A percentile compares a stretch with the other conserved stretches of the same genome.
Conservation (phyloP, 2,329 filamentous ascomycete species). For the Epichloe amarillans region DNA sequence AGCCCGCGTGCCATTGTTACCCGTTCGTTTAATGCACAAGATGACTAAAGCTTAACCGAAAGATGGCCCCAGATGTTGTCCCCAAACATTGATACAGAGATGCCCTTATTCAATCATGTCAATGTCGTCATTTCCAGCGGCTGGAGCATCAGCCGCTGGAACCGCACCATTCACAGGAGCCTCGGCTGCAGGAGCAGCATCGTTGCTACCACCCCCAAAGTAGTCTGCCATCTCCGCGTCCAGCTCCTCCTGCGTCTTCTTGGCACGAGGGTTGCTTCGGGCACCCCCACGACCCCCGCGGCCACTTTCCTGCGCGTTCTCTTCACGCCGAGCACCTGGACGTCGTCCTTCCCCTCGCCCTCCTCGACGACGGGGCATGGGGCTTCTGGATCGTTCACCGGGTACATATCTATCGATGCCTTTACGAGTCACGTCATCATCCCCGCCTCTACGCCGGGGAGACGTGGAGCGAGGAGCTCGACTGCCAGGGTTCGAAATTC, state of each 20-base stretch:
- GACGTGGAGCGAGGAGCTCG: constrained; percentile 53
- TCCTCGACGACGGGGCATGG: constrained; percentile 37
- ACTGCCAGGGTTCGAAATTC: constrained; percentile 40
- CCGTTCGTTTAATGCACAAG: not conserved
- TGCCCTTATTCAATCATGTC: constrained; percentile 53
- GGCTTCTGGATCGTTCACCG: constrained; percentile 44
- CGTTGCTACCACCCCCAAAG: constrained; percentile 42
- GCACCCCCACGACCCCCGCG: constrained; percentile 24
- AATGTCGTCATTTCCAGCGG: constrained; percentile 38
- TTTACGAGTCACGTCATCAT: constrained; percentile 47
- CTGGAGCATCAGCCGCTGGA: constrained; percentile 16
- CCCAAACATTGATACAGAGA: not conserved
- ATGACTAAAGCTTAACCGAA: not conserved
- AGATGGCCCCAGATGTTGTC: not conserved
- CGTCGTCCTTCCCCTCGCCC: constrained; percentile 39
- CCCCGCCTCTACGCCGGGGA: constrained; percentile 31
- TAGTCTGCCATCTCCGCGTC: constrained; percentile 98
- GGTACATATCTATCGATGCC: constrained; percentile 73
- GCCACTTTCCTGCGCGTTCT: constrained; percentile 19
- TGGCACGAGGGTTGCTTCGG: constrained; percentile 42
- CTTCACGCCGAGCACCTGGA: constrained; percentile 35
- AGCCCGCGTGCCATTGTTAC: not conserved
- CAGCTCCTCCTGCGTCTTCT: constrained; percentile 82
- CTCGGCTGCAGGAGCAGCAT: constrained; percentile 18
- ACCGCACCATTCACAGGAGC: constrained; percentile 16